Conservation (phyloP, 2,329 filamentous ascomycete genomes). For the Exophiala sp. region DNA sequence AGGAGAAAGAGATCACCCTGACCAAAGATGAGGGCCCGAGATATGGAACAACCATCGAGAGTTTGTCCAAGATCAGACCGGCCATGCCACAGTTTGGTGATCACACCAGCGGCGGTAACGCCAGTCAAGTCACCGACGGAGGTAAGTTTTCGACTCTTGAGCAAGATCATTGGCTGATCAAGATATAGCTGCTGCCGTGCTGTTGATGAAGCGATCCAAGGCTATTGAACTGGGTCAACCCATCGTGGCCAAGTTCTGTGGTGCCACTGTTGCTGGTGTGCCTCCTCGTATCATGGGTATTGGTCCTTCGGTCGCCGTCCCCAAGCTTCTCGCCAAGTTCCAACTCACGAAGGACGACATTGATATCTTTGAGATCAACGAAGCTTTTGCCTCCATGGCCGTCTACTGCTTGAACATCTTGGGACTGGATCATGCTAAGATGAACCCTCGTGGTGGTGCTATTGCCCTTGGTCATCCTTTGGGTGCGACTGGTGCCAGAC, state of each 20-base stretch:
- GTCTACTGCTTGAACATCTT: constrained; percentile 81
- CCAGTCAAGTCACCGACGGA: constrained; percentile 91
- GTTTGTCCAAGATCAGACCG: constrained; percentile 75
- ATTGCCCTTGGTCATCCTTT: constrained; percentile 90
- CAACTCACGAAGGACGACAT: constrained; percentile 75
- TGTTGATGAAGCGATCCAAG: constrained; percentile 92
- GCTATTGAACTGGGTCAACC: constrained; percentile 83
- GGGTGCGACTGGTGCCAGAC: constrained; percentile 80
- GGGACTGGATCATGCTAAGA: constrained; percentile 60
- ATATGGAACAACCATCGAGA: constrained; percentile 81
- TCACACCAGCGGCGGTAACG: constrained; percentile 86
- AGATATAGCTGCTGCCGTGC: constrained; percentile 67
- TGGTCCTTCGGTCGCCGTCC: constrained; percentile 56
- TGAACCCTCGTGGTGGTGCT: constrained; percentile 92
- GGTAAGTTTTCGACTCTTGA: constrained; percentile 44
- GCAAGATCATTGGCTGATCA: constrained; percentile 25
- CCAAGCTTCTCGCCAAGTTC: constrained; percentile 80
- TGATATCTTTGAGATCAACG: constrained; percentile 91
- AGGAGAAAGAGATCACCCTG: constrained; percentile 72
- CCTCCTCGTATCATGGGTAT: constrained; percentile 85
- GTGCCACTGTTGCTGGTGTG: constrained; percentile 83
- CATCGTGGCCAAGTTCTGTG: constrained; percentile 91
- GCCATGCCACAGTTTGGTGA: constrained; percentile 90
- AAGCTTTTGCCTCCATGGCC: constrained; percentile 97
- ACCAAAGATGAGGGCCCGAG: constrained; percentile 87